Conservation (phyloP, 2,329 filamentous ascomycete species). For the Aspergillus fumigatiaffinis region DNA sequence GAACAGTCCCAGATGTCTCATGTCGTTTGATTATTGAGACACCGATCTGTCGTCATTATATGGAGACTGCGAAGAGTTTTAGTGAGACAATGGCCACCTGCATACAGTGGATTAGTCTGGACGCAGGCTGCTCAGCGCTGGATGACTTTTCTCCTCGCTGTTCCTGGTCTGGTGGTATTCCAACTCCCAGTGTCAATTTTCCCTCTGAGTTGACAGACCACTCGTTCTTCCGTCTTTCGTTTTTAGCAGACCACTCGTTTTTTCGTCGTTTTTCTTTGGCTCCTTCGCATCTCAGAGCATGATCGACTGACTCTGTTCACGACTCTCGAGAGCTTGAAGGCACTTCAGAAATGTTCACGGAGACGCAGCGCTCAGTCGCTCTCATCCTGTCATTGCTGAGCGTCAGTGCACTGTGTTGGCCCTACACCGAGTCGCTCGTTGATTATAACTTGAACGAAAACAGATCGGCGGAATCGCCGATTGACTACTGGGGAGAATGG, state of each 20-base stretch:
- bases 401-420: constrained; percentile 24
- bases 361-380: neutral
- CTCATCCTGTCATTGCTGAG: neutral
- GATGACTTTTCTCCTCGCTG: neutral
- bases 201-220: neutral
- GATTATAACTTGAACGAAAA: constrained; percentile 61
- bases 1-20: neutral
- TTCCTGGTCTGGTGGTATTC: neutral
- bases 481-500: constrained; percentile 57
- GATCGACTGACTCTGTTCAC: neutral
- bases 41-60: neutral
- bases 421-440: constrained; percentile 47
- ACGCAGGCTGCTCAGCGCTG: neutral
- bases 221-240: neutral
- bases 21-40: neutral
- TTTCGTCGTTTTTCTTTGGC: neutral
- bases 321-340: neutral
- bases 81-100: neutral
- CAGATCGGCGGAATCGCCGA: constrained; percentile 48
- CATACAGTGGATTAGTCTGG: neutral
- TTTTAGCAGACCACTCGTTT: neutral
- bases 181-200: neutral
- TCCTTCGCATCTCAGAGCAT: neutral
- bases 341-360: neutral
- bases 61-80: neutral